Base-by-base conservation (phyloP, 2,329 filamentous ascomycete genomes). In the Aspergillus fijiensis region DNA sequence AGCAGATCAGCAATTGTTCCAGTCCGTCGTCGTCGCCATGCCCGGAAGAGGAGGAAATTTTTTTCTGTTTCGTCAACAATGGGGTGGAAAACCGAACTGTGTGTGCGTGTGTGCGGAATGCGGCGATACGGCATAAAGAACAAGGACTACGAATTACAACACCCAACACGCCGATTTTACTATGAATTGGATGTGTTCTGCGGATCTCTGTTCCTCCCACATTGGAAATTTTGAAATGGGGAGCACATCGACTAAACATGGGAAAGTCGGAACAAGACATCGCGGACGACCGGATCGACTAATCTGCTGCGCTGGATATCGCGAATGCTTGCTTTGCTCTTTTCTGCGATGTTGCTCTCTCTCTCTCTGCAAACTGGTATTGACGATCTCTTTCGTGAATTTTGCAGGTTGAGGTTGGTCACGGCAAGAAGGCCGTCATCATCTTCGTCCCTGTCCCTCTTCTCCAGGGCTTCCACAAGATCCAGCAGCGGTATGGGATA, bases 381-480 rank as follows among this genome's bases (percentile, higher is more conserved):
- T 76, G 67, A 76, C 70, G 63, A 65, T 59, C 51, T 57, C 27
- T 29, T 57, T 54, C 76, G 39, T 45, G 39, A 45, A 10, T 80
- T 77, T 79, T 78, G 75, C 78, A 99, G 95, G 95, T 99, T 87
- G 95, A 99, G 87, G 94, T 98, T 85, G 95, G 95, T 87, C 93
- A 98, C 87, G 95, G 95, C 89, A 96, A 96, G 89, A 99, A 98
- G 90, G 95, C 95, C 80, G 95, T 99, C 86, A 94, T 96, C 87
- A 96, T 99, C 91, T 99, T 99, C 91, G 95, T 99, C 87, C 95
- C 95, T 81, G 95, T 99, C 82, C 95, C 95, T 84, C 92, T 96
- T 83, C 92, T 99, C 81, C 86, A 89, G 82, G 91, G 91, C 81
- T 99, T 97, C 92, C 95, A 98, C 91, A 93, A 95, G 80, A 92